A percentile compares a stretch with the other conserved stretches of the same genome.
Conservation (phyloP, 306 rosid species). For the Clitoria ternatea region DNA sequence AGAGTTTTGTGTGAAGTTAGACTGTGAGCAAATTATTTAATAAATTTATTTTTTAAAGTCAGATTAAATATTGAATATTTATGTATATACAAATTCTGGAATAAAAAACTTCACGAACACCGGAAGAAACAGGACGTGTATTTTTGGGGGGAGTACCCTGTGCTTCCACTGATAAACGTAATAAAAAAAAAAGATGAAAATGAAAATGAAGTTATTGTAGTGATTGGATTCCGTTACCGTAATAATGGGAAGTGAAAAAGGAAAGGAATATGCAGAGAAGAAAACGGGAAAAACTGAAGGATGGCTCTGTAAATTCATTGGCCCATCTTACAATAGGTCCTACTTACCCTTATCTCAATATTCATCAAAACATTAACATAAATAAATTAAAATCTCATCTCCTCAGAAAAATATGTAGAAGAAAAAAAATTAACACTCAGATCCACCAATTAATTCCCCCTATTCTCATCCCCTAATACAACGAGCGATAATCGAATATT, state of each 20-base stretch:
- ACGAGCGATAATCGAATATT: conserved; percentile 13
- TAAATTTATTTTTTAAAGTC: no score
- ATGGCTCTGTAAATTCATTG: conserved; percentile 13
- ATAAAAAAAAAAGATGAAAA: background rate
- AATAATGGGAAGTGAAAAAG: background rate
- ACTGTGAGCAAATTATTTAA: no score
- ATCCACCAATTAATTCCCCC: conserved; percentile 7
- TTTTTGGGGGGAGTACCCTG: no score
- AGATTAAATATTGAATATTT: no score
- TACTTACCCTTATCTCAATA: background rate
- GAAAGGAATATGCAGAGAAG: background rate
- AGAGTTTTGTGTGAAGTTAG: no score
- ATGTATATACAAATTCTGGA: no score
- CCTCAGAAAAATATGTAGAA: background rate
- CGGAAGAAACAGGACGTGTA: no score
- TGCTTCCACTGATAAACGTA: background rate
- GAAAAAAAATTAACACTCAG: background rate
- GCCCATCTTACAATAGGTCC: background rate
- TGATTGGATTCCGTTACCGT: background rate
- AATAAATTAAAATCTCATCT: background rate
- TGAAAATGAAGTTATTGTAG: background rate
- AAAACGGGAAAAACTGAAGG: background rate
- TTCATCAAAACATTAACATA: background rate
- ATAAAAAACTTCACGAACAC: no score
- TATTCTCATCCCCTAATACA: background rate